These are phyloP conservation scores for Hymenoscyphus salicellus DNA, from an alignment of 2,329 filamentous ascomycete species.

Conservation along the genomic window DNA sequence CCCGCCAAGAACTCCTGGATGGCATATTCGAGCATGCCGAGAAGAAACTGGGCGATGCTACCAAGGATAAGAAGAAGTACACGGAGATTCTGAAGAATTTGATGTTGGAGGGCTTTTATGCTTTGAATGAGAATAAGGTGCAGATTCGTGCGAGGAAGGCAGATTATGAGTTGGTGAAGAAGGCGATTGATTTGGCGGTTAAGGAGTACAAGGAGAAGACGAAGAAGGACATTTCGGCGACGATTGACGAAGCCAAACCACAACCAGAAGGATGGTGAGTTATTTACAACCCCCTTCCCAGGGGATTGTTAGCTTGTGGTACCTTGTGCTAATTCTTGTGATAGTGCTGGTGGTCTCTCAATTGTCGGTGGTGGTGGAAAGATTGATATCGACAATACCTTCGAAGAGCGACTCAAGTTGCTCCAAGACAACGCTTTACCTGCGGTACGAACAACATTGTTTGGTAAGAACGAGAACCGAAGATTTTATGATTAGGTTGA, in stretches of 20 bases:
- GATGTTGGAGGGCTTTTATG: conserved; percentile 86
- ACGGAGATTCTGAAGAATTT: conserved; percentile 72
- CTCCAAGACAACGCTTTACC: conserved; percentile 84
- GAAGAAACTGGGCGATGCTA: conserved; percentile 64
- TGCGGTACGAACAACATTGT: conserved; percentile 78
- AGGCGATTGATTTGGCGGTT: conserved; percentile 72
- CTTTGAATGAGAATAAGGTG: conserved; percentile 76
- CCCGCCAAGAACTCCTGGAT: conserved; percentile 88
- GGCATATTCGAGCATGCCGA: conserved; percentile 79
- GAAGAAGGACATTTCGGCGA: conserved; percentile 65
- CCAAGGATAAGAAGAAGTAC: conserved; percentile 73
- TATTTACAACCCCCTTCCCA: background rate
- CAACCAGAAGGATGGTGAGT: conserved; percentile 82
- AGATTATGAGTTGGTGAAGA: conserved; percentile 72
- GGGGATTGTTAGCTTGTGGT: background rate
- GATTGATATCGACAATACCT: conserved; percentile 98
- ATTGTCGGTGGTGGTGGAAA: conserved; percentile 82
- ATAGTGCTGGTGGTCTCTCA: conserved; percentile 76
- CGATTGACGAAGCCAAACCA: conserved; percentile 74
- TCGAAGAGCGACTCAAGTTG: conserved; percentile 83
- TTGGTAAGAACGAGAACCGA: conserved; percentile 92
- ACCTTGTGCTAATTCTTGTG: conserved; percentile 16
- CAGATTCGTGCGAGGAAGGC: conserved; percentile 72
- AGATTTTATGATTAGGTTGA: conserved; percentile 80
- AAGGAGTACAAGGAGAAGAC: conserved; percentile 80